Conservation (phyloP, 768 basidiomycete genomes). For the Lactarius indigo region DNA sequence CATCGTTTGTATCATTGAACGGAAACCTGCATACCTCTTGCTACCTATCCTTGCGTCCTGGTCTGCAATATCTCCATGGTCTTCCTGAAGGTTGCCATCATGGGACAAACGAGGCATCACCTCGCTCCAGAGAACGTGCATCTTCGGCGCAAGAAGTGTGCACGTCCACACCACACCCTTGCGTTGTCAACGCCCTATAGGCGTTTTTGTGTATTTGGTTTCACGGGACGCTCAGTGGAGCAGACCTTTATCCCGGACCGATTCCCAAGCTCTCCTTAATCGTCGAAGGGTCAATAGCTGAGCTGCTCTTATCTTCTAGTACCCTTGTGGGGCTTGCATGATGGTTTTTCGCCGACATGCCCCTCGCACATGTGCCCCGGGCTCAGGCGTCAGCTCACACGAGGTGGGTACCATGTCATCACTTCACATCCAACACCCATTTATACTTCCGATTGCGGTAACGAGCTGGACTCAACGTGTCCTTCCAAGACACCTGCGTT, state of each 20-base stretch:
- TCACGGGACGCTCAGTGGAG: slow-evolving; percentile 1
- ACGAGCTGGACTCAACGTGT: slow-evolving; percentile 12
- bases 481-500: not conserved
- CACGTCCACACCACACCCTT: not conserved
- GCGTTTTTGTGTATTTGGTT: not conserved
- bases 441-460: slow-evolving; percentile 1
- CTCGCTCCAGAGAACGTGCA: not conserved
- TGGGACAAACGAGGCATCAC: not conserved
- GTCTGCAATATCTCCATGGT: not conserved
- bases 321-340: not conserved
- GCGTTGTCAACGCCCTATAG: slow-evolving; percentile 6
- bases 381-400: not conserved
- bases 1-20: not conserved
- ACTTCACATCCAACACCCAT: not conserved
- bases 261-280: not conserved
- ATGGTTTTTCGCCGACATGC: not conserved
- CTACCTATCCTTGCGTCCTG: not conserved
- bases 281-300: not conserved
- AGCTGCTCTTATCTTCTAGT: not conserved
- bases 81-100: not conserved
- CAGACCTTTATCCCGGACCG: not conserved
- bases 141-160: not conserved
- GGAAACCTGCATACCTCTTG: not conserved
- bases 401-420: not conserved
- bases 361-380: not conserved